phyloP scores from a whole-genome alignment of 2,329 filamentous ascomycete genomes.

The Aspergillus awamori region DNA sequence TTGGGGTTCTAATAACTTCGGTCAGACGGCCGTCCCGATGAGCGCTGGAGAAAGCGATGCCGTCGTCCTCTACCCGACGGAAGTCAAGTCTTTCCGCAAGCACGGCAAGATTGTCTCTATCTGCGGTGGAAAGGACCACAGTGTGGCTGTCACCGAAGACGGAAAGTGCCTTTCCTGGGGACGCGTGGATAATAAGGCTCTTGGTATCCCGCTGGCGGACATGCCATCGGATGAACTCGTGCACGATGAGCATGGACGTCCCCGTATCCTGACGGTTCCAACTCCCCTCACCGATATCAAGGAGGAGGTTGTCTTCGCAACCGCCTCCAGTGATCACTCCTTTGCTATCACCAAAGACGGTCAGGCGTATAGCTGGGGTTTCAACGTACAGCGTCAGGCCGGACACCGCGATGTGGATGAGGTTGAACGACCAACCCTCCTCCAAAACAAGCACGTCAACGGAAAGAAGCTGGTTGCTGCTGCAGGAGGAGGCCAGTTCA shows the following conservation, averaged over 20 bases:
- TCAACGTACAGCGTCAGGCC: constrained; percentile 79
- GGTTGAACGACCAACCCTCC: constrained; percentile 68
- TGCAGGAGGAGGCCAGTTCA: constrained; percentile 74
- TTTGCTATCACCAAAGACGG: constrained; percentile 69
- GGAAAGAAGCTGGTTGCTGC: constrained; percentile 70
- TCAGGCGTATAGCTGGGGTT: constrained; percentile 74
- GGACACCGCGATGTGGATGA: constrained; percentile 55
- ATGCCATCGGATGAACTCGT: constrained; percentile 17
- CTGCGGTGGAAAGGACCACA: constrained; percentile 25
- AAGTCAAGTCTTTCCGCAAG: constrained; percentile 12
- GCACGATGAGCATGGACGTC: constrained; percentile 13
- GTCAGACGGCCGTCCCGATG: constrained; percentile 69
- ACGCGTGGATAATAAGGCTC: constrained; percentile 21
- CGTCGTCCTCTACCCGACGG: constrained; percentile 15
- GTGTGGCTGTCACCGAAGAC: constrained; percentile 20
- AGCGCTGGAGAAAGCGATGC: constrained; percentile 59
- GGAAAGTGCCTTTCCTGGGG: constrained; percentile 26
- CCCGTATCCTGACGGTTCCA: constrained; percentile 20
- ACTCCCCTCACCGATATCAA: constrained; percentile 11
- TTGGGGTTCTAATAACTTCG: constrained; percentile 82
- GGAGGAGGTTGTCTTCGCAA: constrained; percentile 7
- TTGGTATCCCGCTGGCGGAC: constrained; percentile 14
- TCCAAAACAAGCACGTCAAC: constrained; percentile 71
- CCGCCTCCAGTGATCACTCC: constrained; percentile 62
- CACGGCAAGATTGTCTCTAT: constrained; percentile 12